Conservation (phyloP, 352 stramenopile species). For the Phytophthora fragariae region DNA sequence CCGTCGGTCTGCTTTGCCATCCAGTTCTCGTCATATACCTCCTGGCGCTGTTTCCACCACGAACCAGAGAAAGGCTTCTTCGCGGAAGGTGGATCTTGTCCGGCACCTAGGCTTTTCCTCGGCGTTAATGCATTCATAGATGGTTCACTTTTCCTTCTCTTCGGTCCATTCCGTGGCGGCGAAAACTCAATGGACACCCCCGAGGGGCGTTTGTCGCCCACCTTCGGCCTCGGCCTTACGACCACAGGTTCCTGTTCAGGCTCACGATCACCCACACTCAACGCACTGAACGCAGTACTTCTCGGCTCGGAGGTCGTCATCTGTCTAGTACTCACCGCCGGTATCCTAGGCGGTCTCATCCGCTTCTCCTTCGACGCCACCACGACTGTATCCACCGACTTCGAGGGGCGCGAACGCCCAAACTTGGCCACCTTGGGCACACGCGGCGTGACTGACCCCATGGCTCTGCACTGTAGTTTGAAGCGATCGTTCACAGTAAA, state of each 20-base stretch:
- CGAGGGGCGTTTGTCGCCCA: conserved; percentile 46
- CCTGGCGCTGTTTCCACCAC: conserved; percentile 80
- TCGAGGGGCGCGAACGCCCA: conserved; percentile 13
- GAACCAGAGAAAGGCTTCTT: conserved; percentile 51
- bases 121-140: conserved; percentile 9
- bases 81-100: conserved; percentile 6
- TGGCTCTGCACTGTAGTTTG: conserved; percentile 60
- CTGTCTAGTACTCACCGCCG: conserved; percentile 2
- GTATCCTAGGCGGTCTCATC: conserved; percentile 9
- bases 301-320: background rate
- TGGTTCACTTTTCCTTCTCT: conserved; percentile 38
- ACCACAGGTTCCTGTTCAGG: conserved; percentile 27
- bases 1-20: conserved; percentile 82
- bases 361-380: conserved; percentile 12
- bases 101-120: conserved; percentile 15
- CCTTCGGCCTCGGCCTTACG: conserved; percentile 11
- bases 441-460: conserved; percentile 34
- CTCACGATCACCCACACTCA: conserved; percentile 15
- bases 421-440: conserved; percentile 39
- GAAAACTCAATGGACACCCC: conserved; percentile 55
- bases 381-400: conserved; percentile 8
- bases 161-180: conserved; percentile 39
- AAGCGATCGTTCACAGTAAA: conserved; percentile 76
- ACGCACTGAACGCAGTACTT: conserved; percentile 10
- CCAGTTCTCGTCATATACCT: conserved; percentile 80